Conservation (phyloP, 106 monocot species). For the Dioscorea zingiberensis region DNA sequence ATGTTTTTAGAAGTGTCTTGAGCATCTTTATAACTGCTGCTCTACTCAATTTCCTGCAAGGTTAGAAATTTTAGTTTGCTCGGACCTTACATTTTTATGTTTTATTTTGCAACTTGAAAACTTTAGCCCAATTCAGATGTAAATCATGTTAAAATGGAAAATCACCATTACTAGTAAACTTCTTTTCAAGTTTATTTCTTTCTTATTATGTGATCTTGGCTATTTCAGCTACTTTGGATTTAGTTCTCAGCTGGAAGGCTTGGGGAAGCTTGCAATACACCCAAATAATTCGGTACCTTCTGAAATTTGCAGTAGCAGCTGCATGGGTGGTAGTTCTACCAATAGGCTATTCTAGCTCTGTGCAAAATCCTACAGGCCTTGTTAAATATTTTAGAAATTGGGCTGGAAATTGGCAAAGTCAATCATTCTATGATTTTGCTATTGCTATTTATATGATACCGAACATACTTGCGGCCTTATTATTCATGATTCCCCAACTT, state of each 20-base stretch:
- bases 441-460: conserved; percentile 86
- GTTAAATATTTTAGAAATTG: conserved; percentile 80
- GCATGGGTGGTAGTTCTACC: conserved; percentile 85
- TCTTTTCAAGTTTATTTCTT: not conserved
- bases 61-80: conserved; percentile 19
- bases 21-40: conserved; percentile 92
- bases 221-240: conserved; percentile 69
- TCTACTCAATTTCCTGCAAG: conserved; percentile 91
- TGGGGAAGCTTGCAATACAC: conserved; percentile 85
- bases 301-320: conserved; percentile 78
- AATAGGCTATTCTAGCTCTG: conserved; percentile 68
- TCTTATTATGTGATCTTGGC: not conserved
- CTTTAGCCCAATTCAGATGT: too few species aligned
- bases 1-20: conserved; percentile 79
- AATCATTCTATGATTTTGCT: conserved; percentile 74
- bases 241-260: conserved; percentile 92
- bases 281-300: conserved; percentile 74
- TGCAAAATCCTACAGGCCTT: conserved; percentile 84
- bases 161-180: too few species aligned
- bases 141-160: too few species aligned
- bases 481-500: conserved; percentile 78
- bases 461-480: conserved; percentile 74
- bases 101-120: too few species aligned
- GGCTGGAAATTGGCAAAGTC: conserved; percentile 64
- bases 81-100: not conserved